A percentile compares a stretch with the other conserved stretches of the same genome.
Conservation (phyloP, 306 rosid genomes). For the Clitoria ternatea region DNA sequence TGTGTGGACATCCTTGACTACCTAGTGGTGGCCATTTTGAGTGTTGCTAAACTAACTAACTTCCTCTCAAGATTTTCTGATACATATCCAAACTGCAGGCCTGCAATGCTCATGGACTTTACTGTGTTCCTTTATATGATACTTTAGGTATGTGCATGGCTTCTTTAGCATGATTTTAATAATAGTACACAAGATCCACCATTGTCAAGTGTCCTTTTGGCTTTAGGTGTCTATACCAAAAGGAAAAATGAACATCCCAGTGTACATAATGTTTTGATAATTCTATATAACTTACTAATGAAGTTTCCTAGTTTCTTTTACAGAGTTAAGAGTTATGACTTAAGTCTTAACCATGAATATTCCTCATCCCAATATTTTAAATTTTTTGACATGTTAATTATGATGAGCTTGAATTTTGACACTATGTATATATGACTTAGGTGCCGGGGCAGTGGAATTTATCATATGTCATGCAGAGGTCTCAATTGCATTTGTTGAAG, state of each 20-base stretch:
- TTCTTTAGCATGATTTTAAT: conserved; percentile 18
- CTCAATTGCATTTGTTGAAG: conserved; percentile 70
- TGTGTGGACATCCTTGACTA: not conserved
- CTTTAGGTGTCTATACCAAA: not conserved
- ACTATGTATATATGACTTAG: conserved; percentile 38
- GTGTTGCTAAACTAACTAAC: conserved; percentile 1
- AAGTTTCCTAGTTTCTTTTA: not conserved
- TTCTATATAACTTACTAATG: not conserved
- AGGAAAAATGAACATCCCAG: not conserved
- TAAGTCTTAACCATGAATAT: not conserved
- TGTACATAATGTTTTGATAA: not conserved
- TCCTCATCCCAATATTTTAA: not conserved
- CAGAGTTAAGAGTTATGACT: not conserved
- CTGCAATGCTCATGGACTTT: conserved; percentile 92
- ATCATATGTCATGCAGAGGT: conserved; percentile 74
- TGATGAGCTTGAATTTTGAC: conserved; percentile 1
- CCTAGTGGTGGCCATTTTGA: not conserved
- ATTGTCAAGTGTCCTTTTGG: not conserved
- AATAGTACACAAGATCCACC: not conserved
- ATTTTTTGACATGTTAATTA: not conserved
- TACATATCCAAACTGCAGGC: conserved; percentile 56
- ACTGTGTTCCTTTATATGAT: conserved; percentile 89
- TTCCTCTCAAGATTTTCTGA: conserved; percentile 16
- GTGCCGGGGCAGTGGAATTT: conserved; percentile 87
- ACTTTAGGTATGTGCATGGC: conserved; percentile 58